Percentiles rank a stretch among this genome's conserved stretches.
Conservation (phyloP, 2,329 filamentous ascomycete species). For the Diaporthe caulivora region DNA sequence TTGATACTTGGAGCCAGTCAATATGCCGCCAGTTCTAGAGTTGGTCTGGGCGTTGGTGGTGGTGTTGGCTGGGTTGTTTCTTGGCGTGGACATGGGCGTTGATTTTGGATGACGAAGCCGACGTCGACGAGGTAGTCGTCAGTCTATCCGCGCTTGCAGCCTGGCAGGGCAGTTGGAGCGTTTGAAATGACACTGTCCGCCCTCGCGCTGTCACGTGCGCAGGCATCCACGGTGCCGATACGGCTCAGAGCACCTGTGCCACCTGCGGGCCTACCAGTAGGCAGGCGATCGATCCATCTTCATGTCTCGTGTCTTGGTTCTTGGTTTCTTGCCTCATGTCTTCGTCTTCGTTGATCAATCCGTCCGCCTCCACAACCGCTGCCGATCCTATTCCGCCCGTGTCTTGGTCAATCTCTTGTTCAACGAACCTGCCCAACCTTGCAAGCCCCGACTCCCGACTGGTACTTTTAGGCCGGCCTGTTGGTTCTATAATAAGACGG, state of each 20-base stretch:
- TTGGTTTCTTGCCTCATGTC: not conserved
- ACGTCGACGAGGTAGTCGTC: not conserved
- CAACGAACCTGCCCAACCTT: too few species aligned
- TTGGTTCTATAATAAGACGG: constrained; percentile 26
- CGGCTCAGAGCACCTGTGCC: too few species aligned
- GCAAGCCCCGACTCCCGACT: not conserved
- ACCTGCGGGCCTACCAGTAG: too few species aligned
- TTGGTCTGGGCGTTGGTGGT: not conserved
- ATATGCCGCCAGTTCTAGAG: not conserved
- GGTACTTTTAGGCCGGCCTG: not conserved
- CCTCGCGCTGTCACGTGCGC: constrained; percentile 13
- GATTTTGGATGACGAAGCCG: not conserved
- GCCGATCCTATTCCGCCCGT: not conserved
- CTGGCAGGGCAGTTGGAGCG: not conserved
- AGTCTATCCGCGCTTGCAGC: not conserved
- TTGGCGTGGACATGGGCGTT: not conserved
- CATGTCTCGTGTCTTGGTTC: too few species aligned
- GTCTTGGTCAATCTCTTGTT: not conserved
- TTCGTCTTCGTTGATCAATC: not conserved
- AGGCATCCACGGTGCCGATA: not conserved
- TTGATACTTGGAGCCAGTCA: not conserved
- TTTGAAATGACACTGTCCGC: constrained; percentile 8
- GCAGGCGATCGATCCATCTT: too few species aligned
- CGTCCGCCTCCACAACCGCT: not conserved
- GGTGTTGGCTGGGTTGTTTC: not conserved